Base-by-base conservation (phyloP, 2,329 filamentous ascomycete genomes). In the Cladosporium halotolerans region DNA sequence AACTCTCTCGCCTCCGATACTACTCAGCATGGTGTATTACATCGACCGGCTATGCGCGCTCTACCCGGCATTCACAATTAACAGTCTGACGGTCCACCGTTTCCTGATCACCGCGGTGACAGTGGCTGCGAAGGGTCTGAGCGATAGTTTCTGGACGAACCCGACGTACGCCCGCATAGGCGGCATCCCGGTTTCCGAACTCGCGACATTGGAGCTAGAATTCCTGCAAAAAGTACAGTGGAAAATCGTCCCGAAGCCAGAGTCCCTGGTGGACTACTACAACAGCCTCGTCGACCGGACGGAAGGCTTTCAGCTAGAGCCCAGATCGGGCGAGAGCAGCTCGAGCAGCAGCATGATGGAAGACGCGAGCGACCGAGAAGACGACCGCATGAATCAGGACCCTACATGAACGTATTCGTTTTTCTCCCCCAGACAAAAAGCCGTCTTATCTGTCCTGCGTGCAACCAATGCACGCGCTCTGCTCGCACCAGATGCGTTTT, bases 1-100 rank as follows among this genome's bases (percentile, higher is more conserved):
- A 23, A 96, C 92, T 0, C 79, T 99, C 3, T 90, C 89, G 6
- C 91, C 93, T 10, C 92, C 93, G 0, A 86, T 99, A 47, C 79
- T 99, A n/a, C 81, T 99, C 34, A 93, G 91, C 62, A 97, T 99
- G 89, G 93, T 99, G 54, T 99, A 95, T 68, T 99, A 97, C 66
- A 97, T 99, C 64, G 93, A 99, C 72, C 85, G 90, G 32, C 79
- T 99, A 18, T 99, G 92, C 71, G 85, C 88, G 9, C 77, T 95
- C 55, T 99, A 96, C 68, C 87, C 89, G 3, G 88, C 92, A 44
- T 99, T 99, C 70, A 96, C 91, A 28, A 95, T 99, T 62, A 96
- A 91, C 68, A 96, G 89, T 44, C 78, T 99, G 16, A 99, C 93
- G 0, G 92, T 99, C 3, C 93, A 99, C 73, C 90, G 93, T 8